A percentile compares a stretch with the other conserved stretches of the same genome.
Evolutionary conservation across 106 monocot species (phyloP).

Genomic region (Acorus gramineus): DNA sequence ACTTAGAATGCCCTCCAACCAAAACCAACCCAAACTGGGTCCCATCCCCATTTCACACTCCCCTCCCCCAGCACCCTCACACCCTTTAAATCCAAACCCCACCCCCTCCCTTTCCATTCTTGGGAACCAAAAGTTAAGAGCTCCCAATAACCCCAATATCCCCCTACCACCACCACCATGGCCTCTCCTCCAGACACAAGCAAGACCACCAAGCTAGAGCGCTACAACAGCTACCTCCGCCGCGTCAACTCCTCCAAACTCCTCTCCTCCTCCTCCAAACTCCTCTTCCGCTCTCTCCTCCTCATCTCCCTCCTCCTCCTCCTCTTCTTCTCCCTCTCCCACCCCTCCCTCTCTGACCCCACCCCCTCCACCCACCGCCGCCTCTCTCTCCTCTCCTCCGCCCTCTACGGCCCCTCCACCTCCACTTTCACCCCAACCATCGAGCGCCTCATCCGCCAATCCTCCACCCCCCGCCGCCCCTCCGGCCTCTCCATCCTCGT

Average conservation of each 20-base stretch:
- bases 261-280: constrained; percentile 1
- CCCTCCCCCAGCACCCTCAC: no score
- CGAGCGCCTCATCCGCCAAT: no score
- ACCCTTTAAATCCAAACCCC: neutral
- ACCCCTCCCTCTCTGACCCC: neutral
- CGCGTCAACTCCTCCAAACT: constrained; percentile 1
- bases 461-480: no score
- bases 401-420: neutral
- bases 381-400: neutral
- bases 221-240: constrained; percentile 3
- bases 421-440: no score
- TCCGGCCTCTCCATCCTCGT: no score
- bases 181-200: neutral
- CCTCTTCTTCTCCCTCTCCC: neutral
- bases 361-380: neutral
- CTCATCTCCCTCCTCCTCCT: constrained; percentile 1
- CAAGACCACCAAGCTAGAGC: constrained; percentile 1
- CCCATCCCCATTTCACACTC: neutral
- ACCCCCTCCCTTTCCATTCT: neutral
- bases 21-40: neutral
- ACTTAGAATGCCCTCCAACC: neutral
- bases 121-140: neutral
- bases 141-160: neutral
- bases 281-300: constrained; percentile 1
- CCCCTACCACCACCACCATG: neutral